A percentile compares a stretch with the other conserved stretches of the same genome.
Conservation (phyloP, 441 rosid species). For the Populus tomentosa region DNA sequence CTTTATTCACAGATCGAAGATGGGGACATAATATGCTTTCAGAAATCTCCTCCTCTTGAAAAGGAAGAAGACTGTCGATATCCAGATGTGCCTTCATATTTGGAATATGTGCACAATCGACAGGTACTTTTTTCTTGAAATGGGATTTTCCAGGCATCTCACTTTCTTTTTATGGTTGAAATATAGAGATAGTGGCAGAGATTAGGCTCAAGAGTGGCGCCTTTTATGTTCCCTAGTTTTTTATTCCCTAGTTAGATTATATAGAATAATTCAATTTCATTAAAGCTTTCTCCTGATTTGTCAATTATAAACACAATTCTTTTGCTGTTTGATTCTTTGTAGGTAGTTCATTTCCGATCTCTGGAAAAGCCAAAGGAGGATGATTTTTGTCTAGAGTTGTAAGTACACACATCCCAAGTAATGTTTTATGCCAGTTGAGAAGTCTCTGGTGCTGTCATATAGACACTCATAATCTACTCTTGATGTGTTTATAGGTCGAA, state of each 20-base stretch:
- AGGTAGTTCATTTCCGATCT: constrained; percentile 87
- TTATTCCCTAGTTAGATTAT: background rate
- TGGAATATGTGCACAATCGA: constrained; percentile 93
- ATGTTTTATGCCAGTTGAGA: constrained; percentile 1
- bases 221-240: background rate
- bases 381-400: constrained; percentile 82
- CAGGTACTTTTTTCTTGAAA: constrained; percentile 48
- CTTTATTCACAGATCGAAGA: constrained; percentile 73
- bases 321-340: constrained; percentile 17
- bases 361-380: constrained; percentile 92
- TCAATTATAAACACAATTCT: background rate
- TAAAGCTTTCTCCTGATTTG: background rate
- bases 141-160: background rate
- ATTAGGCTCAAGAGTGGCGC: background rate
- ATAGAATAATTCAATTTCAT: background rate
- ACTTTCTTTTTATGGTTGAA: background rate
- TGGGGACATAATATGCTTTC: constrained; percentile 97
- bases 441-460: background rate
- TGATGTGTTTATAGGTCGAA: constrained; percentile 64
- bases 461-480: constrained; percentile 19
- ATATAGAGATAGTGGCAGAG: background rate
- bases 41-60: constrained; percentile 51
- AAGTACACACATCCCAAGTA: constrained; percentile 30
- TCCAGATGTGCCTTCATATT: constrained; percentile 85
- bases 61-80: constrained; percentile 54